Percentiles rank a stretch among this genome's conserved stretches.
phyloP scores from a whole-genome alignment of 1,139 yeast species.

The Suhomyces coccinellae region DNA sequence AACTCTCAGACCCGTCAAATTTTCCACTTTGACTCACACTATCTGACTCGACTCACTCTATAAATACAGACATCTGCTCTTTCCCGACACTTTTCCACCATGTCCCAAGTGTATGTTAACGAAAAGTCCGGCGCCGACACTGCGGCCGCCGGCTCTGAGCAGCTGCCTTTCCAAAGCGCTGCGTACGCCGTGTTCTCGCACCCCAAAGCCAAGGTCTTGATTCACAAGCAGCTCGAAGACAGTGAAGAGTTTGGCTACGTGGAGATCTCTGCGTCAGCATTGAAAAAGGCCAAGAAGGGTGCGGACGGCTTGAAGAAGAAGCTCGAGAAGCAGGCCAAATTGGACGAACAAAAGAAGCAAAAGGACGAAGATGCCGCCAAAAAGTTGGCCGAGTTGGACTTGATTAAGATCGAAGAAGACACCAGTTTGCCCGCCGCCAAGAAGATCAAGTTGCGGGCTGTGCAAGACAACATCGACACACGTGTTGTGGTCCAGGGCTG shows the following conservation, averaged over 20 bases:
- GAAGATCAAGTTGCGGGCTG: constrained; percentile 61
- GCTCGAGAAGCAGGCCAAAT: constrained; percentile 74
- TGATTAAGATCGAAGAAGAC: constrained; percentile 72
- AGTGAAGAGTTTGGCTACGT: constrained; percentile 55
- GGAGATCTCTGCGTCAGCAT: constrained; percentile 87
- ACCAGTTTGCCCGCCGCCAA: constrained; percentile 66
- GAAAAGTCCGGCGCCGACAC: constrained; percentile 71
- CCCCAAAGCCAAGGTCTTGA: constrained; percentile 61
- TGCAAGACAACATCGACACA: constrained; percentile 52
- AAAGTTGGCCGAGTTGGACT: constrained; percentile 73
- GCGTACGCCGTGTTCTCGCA: constrained; percentile 73
- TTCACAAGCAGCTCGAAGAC: constrained; percentile 66
- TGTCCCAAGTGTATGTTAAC: constrained; percentile 59
- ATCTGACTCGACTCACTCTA: neutral
- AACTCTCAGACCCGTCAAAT: constrained; percentile 1
- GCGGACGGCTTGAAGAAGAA: constrained; percentile 90
- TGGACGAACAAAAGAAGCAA: constrained; percentile 59
- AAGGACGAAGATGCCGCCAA: constrained; percentile 68
- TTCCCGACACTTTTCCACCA: constrained; percentile 11
- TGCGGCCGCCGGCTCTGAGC: constrained; percentile 58
- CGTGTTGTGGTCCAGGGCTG: constrained; percentile 88
- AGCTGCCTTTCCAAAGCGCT: constrained; percentile 73
- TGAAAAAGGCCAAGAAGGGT: constrained; percentile 96
- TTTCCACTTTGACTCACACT: constrained; percentile 8
- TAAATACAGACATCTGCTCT: neutral